These are phyloP conservation scores for Murraya paniculata DNA, from an alignment of 345 rosid genomes.

Conservation along the genomic window DNA sequence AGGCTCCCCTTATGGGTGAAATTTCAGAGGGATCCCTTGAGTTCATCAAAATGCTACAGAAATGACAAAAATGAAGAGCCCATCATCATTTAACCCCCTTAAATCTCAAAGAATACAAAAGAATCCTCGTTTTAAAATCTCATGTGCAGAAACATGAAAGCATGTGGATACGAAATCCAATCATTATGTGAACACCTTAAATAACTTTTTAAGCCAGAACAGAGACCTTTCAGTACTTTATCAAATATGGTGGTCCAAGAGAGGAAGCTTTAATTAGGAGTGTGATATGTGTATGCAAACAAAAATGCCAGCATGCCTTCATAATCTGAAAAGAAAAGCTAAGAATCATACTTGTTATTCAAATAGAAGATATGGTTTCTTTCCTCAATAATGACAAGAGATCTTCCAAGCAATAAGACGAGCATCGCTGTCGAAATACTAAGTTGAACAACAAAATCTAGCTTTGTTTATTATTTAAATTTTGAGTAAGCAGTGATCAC, in stretches of 20 bases:
- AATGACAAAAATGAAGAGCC: too few species aligned
- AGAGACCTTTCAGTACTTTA: not conserved
- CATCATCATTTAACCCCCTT: too few species aligned
- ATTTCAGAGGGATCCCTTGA: not conserved
- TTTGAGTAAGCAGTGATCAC: not conserved
- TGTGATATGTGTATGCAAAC: not conserved
- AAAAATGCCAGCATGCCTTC: not conserved
- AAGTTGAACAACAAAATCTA: not conserved
- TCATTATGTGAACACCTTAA: too few species aligned
- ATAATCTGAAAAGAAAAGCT: not conserved
- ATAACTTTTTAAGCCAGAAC: not conserved
- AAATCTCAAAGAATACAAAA: not conserved
- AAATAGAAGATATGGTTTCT: not conserved
- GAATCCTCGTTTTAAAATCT: not conserved
- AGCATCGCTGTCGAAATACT: not conserved
- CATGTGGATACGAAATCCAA: not conserved
- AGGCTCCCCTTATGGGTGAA: not conserved
- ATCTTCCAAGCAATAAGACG: constrained; percentile 6
- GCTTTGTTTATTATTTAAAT: not conserved
- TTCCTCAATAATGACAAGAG: not conserved
- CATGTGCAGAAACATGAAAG: not conserved
- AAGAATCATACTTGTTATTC: not conserved
- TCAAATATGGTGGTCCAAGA: too few species aligned
- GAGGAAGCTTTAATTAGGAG: not conserved
- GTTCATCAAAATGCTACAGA: too few species aligned